Evolutionary conservation across 495 filamentous ascomycete genomes (phyloP).

Genomic region (Astrocystis sublimbata): DNA sequence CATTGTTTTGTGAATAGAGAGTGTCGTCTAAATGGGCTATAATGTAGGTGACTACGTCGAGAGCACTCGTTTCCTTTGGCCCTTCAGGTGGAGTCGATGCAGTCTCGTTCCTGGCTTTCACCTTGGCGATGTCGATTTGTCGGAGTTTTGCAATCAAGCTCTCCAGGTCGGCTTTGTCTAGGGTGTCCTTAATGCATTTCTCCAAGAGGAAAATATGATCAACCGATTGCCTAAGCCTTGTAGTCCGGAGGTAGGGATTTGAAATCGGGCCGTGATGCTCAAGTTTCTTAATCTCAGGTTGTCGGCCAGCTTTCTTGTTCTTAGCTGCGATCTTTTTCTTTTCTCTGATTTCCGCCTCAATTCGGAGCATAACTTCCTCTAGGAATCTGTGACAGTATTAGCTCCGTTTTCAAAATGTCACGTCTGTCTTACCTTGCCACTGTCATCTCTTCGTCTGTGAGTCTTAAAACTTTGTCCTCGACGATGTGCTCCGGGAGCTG

Average conservation of each 20-base stretch:
- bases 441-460: background rate
- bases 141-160: background rate
- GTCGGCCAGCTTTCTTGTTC: background rate
- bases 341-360: background rate
- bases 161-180: background rate
- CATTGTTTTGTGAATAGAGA: background rate
- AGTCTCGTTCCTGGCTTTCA: background rate
- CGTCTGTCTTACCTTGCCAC: background rate
- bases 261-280: slow-evolving; percentile 7
- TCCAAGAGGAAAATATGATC: slow-evolving; percentile 27
- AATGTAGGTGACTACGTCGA: background rate
- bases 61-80: background rate
- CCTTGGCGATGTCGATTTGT: background rate
- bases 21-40: background rate
- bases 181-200: background rate
- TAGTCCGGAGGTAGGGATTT: slow-evolving; percentile 1
- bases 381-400: background rate
- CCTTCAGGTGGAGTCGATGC: background rate
- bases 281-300: background rate
- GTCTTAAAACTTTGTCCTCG: background rate
- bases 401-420: background rate
- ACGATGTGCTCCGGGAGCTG: background rate
- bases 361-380: background rate
- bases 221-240: slow-evolving; percentile 21
- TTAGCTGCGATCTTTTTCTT: background rate